Percentiles rank a stretch among this genome's conserved stretches.
phyloP scores from a whole-genome alignment of 768 basidiomycete species.

The Mycena sanguinolenta region DNA sequence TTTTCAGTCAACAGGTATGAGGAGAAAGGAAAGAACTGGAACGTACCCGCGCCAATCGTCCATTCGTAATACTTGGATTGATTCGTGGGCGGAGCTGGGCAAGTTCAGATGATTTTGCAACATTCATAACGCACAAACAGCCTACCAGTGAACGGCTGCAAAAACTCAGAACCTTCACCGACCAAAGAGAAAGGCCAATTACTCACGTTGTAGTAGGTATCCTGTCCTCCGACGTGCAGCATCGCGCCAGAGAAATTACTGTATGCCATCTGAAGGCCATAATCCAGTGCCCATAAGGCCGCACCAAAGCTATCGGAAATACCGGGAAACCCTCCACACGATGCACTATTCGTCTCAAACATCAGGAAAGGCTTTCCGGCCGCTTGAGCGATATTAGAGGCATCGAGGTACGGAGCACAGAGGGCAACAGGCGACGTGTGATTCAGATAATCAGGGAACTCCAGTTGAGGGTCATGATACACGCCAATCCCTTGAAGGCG shows the following conservation, averaged over 20 bases:
- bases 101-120: background rate
- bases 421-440: constrained; percentile 68
- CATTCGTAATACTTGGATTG: constrained; percentile 72
- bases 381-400: constrained; percentile 59
- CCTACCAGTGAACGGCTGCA: constrained; percentile 35
- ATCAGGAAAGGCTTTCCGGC: constrained; percentile 67
- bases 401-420: constrained; percentile 65
- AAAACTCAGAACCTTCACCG: too few relatives aligned
- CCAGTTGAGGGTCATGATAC: constrained; percentile 56
- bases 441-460: constrained; percentile 69
- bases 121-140: constrained; percentile 35
- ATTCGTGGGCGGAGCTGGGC: constrained; percentile 63
- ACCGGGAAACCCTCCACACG: constrained; percentile 78
- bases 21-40: background rate
- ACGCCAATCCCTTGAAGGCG: constrained; percentile 50
- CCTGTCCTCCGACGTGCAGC: constrained; percentile 76
- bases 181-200: too few relatives aligned
- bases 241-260: constrained; percentile 68
- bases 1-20: background rate
- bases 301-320: constrained; percentile 74
- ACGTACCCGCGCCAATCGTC: constrained; percentile 65
- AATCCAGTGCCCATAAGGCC: constrained; percentile 76
- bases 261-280: constrained; percentile 68
- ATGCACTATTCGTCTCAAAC: constrained; percentile 80
- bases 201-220: constrained; percentile 70